Base-by-base conservation (phyloP, 495 filamentous ascomycete species). In the Sabuloglossum arenarium region DNA sequence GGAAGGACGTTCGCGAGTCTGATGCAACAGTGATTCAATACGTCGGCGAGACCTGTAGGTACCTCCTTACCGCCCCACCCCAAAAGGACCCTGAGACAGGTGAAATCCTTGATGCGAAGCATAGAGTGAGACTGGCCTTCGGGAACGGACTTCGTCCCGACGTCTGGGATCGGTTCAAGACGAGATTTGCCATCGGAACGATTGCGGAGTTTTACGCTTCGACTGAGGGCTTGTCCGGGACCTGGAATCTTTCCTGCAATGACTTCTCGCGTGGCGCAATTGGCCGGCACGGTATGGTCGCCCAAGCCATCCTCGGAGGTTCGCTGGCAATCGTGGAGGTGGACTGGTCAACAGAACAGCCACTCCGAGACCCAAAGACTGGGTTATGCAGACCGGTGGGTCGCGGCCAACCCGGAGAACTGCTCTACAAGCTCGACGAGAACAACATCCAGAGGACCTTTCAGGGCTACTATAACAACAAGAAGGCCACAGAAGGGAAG, bases 81-180 rank as follows among this genome's bases (percentile, higher is more conserved):
- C 68, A 77, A 54, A 65, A 76, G 27, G 78, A 86, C 59, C 71
- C 81, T 3, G 61, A 64, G 9, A 86, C 80, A 1, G 81, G 82
- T 21, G 79, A 84, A 61, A 77, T 80, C 59, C 71, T 88, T 34
- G 91, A 97, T 66, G 78, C 75, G 57, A 78, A 82, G 58, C 81
- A 96, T 69, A 78, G 72, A 0, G 75, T 97, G 4, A 81, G 83
- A 2, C 45, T 85, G n/a, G 90, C 88, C 0, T 86, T 90, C 56
- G 91, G 91, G 9, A 98, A 98, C 62, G 91, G 91, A 16, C 70
- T 98, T 25, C 80, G 91, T 0, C 88, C 90, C 0, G 91, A 98
- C 62, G 80, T 97, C 30, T 98, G 91, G 91, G 76, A 84, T 16
- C 70, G 69, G 1, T 91, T 98, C 70, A 87, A 89, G 65, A 74